Evolutionary conservation across 768 basidiomycete species (phyloP), one percentile per base, ranked within the genome.

Genomic region (Auricularia sp.): DNA sequence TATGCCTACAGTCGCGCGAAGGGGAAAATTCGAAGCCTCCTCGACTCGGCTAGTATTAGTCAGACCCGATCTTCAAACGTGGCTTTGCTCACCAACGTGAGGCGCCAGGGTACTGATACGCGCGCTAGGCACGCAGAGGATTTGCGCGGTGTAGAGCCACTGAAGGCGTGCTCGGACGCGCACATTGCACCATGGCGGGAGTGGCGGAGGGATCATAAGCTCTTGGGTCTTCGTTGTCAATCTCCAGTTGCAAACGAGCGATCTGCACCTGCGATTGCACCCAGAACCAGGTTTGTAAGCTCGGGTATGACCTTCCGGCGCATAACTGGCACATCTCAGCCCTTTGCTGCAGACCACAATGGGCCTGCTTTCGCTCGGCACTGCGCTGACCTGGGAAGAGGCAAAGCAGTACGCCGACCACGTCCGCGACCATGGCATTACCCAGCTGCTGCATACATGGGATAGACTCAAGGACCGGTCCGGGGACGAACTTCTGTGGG

Each of bases 401-500:
- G 88, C 92, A 62, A 92, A 89, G 75, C 82, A 86, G 65, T 83
- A 92, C 70, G 90, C 92, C 16, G 86, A 94, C 72, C 93, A 98
- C 77, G 92, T 98, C 68, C 82, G 94, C 68, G 77, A 80, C 62
- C 95, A 98, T 74, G 97, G 97, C 58, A 93, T 98, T 71, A 87
- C 90, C 6, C 97, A 99, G 76, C 96, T 99, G 75, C 76, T 99
- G 64, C 83, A 95, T 70, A 92, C 86, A 62, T 99, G 94, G 94
- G 86, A 94, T 72, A 84, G 87, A 61, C 81, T 95, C 73, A 98
- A 97, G 81, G 89, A 92, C 72, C 82, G 92, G 68, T 83, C 85
- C 24, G 95, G 94, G 1, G 94, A 98, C 71, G 90, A 93, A 68
- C 79, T 99, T 36, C 82, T 97, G 11, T 99, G 97, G 97, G 97